phyloP scores from a whole-genome alignment of 2,329 filamentous ascomycete genomes.

The Trichophyton mentagrophytes region DNA sequence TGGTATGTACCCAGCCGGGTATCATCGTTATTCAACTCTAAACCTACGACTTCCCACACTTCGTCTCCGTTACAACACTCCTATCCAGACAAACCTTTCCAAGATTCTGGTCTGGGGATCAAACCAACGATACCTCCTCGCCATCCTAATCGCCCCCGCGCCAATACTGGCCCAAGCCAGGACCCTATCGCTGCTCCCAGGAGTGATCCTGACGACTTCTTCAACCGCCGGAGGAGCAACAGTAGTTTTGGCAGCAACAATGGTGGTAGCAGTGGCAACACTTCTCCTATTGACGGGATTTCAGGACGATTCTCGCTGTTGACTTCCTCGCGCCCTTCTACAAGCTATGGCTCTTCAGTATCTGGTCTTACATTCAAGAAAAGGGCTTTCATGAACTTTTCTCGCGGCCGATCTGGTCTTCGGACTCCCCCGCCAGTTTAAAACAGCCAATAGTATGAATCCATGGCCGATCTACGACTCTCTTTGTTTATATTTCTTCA shows the following conservation, averaged over 20 bases:
- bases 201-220: not conserved
- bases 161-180: not conserved
- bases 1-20: constrained; percentile 1
- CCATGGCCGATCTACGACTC: constrained; percentile 1
- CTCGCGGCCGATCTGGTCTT: not conserved
- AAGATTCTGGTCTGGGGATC: not conserved
- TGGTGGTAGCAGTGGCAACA: not conserved
- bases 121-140: not conserved
- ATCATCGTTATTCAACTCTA: not conserved
- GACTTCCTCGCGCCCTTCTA: not conserved
- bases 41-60: not conserved
- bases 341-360: not conserved
- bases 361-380: not conserved
- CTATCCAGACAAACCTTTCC: not conserved
- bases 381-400: constrained; percentile 4
- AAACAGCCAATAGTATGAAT: constrained; percentile 8
- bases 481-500: not conserved
- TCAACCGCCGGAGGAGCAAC: not conserved
- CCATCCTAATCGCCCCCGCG: not conserved
- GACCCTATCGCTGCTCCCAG: not conserved
- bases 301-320: not conserved
- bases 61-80: not conserved
- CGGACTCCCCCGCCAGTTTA: not conserved
- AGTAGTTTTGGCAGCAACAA: not conserved
- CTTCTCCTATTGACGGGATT: not conserved